Percentiles rank a stretch among this genome's conserved stretches.
phyloP scores from a whole-genome alignment of 2,329 filamentous ascomycete genomes.

The Exserohilum turcica region DNA sequence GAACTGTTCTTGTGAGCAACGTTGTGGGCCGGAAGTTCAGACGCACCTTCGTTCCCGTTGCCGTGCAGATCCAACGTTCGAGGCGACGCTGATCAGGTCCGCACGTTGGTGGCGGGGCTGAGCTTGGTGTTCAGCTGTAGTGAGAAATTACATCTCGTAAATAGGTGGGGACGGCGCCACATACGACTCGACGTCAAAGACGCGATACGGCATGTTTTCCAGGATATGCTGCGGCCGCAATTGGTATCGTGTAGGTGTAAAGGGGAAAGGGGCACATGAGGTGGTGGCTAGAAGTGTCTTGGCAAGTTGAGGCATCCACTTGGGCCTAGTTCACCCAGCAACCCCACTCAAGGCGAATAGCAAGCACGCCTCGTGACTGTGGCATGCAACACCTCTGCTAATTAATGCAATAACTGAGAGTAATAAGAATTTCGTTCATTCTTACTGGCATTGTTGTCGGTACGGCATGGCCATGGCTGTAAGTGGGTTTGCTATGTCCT shows the following conservation, averaged over 20 bases:
- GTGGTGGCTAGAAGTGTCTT: not conserved
- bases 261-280: not conserved
- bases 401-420: too few species aligned
- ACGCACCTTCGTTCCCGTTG: conserved; percentile 32
- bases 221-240: too few species aligned
- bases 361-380: not conserved
- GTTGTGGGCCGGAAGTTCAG: conserved; percentile 22
- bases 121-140: not conserved
- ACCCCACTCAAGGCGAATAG: not conserved
- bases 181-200: too few species aligned
- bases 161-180: too few species aligned
- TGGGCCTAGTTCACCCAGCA: not conserved
- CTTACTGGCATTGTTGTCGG: too few species aligned
- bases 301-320: not conserved
- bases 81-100: not conserved
- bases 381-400: not conserved
- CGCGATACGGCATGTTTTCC: too few species aligned
- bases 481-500: too few species aligned
- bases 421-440: too few species aligned
- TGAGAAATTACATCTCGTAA: too few species aligned
- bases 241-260: too few species aligned
- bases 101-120: not conserved
- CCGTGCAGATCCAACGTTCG: conserved; percentile 37
- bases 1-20: conserved; percentile 29
- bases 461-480: too few species aligned